These are phyloP conservation scores for Periglandula ipomoeae DNA, from an alignment of 2,329 filamentous ascomycete genomes.

Conservation along the genomic window DNA sequence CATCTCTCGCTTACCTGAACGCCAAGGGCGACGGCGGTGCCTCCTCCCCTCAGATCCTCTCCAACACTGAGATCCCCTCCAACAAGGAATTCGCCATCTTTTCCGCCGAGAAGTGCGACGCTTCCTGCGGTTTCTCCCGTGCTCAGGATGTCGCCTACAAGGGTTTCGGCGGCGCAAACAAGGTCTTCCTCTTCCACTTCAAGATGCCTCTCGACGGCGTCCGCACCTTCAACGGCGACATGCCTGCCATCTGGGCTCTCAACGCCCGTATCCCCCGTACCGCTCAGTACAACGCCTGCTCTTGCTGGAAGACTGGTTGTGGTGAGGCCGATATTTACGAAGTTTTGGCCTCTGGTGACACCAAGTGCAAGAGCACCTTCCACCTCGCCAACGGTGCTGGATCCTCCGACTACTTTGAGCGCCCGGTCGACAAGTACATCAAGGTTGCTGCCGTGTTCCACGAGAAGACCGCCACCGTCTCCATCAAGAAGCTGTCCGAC, in stretches of 20 bases:
- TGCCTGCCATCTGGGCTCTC: slow-evolving; percentile 68
- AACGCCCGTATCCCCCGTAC: slow-evolving; percentile 65
- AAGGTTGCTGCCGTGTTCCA: slow-evolving; percentile 58
- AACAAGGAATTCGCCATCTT: slow-evolving; percentile 38
- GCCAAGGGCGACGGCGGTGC: slow-evolving; percentile 30
- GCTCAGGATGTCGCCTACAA: slow-evolving; percentile 39
- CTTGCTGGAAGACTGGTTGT: slow-evolving; percentile 60
- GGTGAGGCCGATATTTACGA: slow-evolving; percentile 73
- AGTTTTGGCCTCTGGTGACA: slow-evolving; percentile 55
- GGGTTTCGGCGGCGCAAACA: slow-evolving; percentile 61
- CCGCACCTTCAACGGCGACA: slow-evolving; percentile 48
- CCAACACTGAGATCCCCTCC: slow-evolving; percentile 30
- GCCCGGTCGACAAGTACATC: slow-evolving; percentile 49
- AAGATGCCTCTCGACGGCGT: slow-evolving; percentile 56
- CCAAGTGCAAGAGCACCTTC: slow-evolving; percentile 60
- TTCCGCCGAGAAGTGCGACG: slow-evolving; percentile 32
- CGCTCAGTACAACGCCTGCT: slow-evolving; percentile 61
- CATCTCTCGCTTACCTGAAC: slow-evolving; percentile 37
- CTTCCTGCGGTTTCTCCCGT: slow-evolving; percentile 35
- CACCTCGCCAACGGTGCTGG: slow-evolving; percentile 56
- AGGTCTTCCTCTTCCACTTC: slow-evolving; percentile 67
- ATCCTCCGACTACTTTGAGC: slow-evolving; percentile 61
- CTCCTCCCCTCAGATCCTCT: slow-evolving; percentile 28
- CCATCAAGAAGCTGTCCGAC: slow-evolving; percentile 44
- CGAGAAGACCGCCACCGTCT: slow-evolving; percentile 37